Percentiles rank a stretch among this genome's conserved stretches.
Evolutionary conservation across 768 basidiomycete genomes (phyloP).

Genomic region (Mycena latifolia): DNA sequence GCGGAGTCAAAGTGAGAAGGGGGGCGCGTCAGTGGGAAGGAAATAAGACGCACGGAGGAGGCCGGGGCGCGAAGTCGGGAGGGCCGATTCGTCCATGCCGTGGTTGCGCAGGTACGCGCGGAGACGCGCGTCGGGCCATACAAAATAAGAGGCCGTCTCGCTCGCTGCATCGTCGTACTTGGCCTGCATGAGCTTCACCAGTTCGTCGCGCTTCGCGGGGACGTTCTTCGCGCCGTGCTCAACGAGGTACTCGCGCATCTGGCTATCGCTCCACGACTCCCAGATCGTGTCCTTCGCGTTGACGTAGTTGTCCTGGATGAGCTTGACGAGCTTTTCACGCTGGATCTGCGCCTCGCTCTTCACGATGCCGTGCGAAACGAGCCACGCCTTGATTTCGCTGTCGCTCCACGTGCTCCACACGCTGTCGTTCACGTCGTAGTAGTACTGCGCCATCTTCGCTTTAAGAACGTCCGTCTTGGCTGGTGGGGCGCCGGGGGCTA

Average conservation of each 20-base stretch:
- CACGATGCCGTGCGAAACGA: constrained; percentile 78
- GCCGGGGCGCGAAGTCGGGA: constrained; percentile 77
- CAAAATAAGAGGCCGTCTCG: constrained; percentile 70
- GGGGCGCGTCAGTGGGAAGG: background rate
- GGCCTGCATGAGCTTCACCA: constrained; percentile 76
- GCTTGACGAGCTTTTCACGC: constrained; percentile 83
- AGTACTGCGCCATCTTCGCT: constrained; percentile 81
- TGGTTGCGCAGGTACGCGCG: constrained; percentile 88
- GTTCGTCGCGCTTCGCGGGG: constrained; percentile 79
- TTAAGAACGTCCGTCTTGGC: constrained; percentile 66
- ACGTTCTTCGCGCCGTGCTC: constrained; percentile 76
- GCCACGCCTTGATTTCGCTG: constrained; percentile 81
- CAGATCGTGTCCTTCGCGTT: constrained; percentile 71
- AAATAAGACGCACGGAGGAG: constrained; percentile 70
- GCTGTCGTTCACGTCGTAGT: constrained; percentile 69
- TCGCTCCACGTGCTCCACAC: constrained; percentile 84
- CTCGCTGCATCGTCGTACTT: constrained; percentile 67
- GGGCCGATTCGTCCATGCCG: constrained; percentile 76
- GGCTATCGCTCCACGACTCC: constrained; percentile 79
- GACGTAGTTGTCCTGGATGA: constrained; percentile 81
- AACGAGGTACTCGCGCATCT: constrained; percentile 80
- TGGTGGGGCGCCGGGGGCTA: constrained; percentile 69
- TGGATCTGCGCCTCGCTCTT: constrained; percentile 76
- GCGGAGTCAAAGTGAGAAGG: constrained; percentile 2
- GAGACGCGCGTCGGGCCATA: constrained; percentile 94